These are phyloP conservation scores for Arabidopsis arenosa DNA, from an alignment of 345 rosid species.

Conservation along the genomic window DNA sequence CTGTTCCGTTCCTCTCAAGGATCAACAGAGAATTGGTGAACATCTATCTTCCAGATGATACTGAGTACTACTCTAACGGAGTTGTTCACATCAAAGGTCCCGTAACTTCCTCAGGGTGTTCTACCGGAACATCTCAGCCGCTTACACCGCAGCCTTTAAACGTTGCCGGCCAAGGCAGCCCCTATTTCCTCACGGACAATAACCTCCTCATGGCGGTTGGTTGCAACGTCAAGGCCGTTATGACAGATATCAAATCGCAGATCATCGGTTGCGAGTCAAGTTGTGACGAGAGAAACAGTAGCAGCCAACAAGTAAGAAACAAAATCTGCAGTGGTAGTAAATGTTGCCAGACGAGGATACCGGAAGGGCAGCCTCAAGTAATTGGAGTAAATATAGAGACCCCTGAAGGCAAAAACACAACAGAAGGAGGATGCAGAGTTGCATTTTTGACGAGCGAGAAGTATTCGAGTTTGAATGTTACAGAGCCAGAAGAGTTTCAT, in stretches of 20 bases:
- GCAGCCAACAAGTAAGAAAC: constrained; percentile 23
- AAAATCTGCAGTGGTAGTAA: constrained; percentile 48
- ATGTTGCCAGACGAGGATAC: constrained; percentile 56
- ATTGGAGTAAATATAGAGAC: constrained; percentile 29
- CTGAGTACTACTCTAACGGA: constrained; percentile 4
- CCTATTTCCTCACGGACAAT: constrained; percentile 35
- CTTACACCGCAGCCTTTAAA: constrained; percentile 23
- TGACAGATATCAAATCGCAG: constrained; percentile 14
- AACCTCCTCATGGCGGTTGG: constrained; percentile 52
- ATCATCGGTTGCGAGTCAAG: constrained; percentile 50
- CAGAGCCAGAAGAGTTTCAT: constrained; percentile 34
- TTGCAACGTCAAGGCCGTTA: constrained; percentile 41
- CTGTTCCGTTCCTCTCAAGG: constrained; percentile 36
- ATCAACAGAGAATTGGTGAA: constrained; percentile 39
- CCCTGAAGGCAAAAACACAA: not conserved
- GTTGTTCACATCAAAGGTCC: constrained; percentile 40
- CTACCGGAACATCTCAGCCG: not conserved
- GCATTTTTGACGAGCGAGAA: constrained; percentile 44
- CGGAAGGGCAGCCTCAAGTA: constrained; percentile 30
- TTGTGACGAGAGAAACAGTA: constrained; percentile 38
- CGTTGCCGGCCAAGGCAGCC: constrained; percentile 38
- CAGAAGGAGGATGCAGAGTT: constrained; percentile 35
- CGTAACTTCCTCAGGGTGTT: constrained; percentile 37
- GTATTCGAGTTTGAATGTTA: constrained; percentile 31
- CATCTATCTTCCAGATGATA: not conserved